Evolutionary conservation across 257 asterid genomes (phyloP).

Genomic region (Pogostemon cablin): DNA sequence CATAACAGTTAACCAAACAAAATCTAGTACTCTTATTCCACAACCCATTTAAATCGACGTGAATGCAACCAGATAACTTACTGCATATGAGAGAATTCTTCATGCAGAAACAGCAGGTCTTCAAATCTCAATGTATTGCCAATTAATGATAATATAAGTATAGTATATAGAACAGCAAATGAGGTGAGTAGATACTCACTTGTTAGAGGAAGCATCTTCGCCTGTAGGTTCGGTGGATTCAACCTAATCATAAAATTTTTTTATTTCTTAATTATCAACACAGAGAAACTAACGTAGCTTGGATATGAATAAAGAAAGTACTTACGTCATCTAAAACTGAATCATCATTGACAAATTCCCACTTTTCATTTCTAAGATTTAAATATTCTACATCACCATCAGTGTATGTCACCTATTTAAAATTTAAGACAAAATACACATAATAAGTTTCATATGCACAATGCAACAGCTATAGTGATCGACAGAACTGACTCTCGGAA

Average conservation of each 20-base stretch:
- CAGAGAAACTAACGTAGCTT: background rate
- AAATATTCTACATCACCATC: slow-evolving; percentile 14
- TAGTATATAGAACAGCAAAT: background rate
- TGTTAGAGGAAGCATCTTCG: slow-evolving; percentile 21
- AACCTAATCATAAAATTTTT: background rate
- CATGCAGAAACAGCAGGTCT: background rate
- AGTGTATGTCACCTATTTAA: slow-evolving; percentile 6
- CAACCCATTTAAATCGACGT: background rate
- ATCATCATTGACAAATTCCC: slow-evolving; percentile 7
- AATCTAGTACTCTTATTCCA: background rate
- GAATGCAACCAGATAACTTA: background rate
- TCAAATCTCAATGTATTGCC: background rate
- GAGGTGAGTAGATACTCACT: slow-evolving; percentile 13
- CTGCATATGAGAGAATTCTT: background rate
- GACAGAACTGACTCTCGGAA: background rate
- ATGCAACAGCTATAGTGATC: background rate
- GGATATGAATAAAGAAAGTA: background rate
- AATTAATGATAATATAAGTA: background rate
- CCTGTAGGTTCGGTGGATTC: slow-evolving; percentile 3
- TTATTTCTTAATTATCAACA: background rate
- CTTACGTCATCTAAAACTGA: slow-evolving; percentile 17
- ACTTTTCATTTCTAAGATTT: slow-evolving; percentile 8
- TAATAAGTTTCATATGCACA: slow-evolving; percentile 18
- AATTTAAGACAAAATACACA: background rate
- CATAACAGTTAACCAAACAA: background rate